Percentiles rank a stretch among this genome's conserved stretches.
Evolutionary conservation across 768 basidiomycete genomes (phyloP).

Genomic region (Suillus variegatus): DNA sequence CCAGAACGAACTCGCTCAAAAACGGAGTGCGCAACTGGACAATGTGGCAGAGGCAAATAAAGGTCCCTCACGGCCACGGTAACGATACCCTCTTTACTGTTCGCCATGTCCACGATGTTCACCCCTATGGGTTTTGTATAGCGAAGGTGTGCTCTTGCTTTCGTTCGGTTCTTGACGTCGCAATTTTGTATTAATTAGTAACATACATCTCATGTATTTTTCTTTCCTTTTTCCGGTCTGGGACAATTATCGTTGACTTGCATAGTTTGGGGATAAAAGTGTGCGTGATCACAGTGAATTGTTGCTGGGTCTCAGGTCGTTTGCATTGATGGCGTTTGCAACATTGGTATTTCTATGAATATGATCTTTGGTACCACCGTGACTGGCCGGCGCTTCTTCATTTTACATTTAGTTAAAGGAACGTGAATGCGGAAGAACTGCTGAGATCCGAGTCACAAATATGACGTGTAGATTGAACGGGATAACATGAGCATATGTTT

Average conservation of each 20-base stretch:
- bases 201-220: slow-evolving; percentile 6
- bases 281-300: neutral
- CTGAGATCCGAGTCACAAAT: no score
- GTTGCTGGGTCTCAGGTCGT: neutral
- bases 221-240: neutral
- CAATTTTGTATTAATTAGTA: slow-evolving; percentile 3
- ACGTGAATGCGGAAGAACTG: no score
- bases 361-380: no score
- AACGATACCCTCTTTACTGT: neutral
- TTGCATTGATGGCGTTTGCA: neutral
- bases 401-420: no score
- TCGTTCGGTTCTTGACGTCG: neutral
- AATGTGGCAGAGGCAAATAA: slow-evolving; percentile 32
- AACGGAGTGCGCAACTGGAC: slow-evolving; percentile 49
- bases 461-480: no score
- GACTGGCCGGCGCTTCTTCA: no score
- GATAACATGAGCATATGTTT: no score
- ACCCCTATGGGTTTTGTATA: neutral
- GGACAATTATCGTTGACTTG: neutral
- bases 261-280: neutral
- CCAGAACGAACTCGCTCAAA: slow-evolving; percentile 78
- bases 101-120: neutral
- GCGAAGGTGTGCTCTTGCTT: neutral
- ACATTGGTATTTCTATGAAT: neutral
- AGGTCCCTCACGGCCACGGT: slow-evolving; percentile 2